Evolutionary conservation across 345 rosid genomes (phyloP).

Genomic region (Brassica carinata): DNA sequence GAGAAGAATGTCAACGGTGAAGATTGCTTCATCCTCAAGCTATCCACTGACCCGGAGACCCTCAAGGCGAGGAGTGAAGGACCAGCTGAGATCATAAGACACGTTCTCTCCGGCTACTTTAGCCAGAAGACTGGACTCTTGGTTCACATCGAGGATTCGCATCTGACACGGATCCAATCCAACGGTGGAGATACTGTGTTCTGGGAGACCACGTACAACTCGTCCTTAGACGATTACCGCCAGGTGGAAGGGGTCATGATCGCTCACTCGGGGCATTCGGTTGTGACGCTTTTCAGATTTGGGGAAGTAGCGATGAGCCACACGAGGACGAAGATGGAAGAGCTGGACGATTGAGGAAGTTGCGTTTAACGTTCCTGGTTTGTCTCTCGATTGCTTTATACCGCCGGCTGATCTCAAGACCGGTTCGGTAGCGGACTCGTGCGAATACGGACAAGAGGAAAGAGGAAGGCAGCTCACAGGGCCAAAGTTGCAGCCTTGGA

Average conservation of each 20-base stretch:
- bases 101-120: constrained; percentile 83
- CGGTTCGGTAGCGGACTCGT: constrained; percentile 59
- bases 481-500: constrained; percentile 81
- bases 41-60: constrained; percentile 71
- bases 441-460: constrained; percentile 66
- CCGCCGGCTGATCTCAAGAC: constrained; percentile 84
- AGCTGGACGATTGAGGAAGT: constrained; percentile 96
- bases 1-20: constrained; percentile 80
- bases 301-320: constrained; percentile 90
- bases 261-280: constrained; percentile 89
- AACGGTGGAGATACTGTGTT: constrained; percentile 77
- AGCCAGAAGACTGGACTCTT: constrained; percentile 92
- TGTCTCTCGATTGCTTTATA: constrained; percentile 86
- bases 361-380: constrained; percentile 88
- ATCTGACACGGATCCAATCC: constrained; percentile 79
- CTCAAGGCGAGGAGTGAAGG: constrained; percentile 85
- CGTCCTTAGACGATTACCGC: constrained; percentile 76
- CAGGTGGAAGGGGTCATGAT: constrained; percentile 93
- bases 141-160: constrained; percentile 84
- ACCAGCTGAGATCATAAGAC: constrained; percentile 87
- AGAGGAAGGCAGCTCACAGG: constrained; percentile 63
- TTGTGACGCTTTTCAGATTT: constrained; percentile 85
- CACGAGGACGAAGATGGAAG: constrained; percentile 90
- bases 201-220: constrained; percentile 94
- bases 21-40: constrained; percentile 89